Percentiles rank a stretch among this genome's conserved stretches.
Conservation (phyloP, 257 asterid species). For the Primulina eburnea region DNA sequence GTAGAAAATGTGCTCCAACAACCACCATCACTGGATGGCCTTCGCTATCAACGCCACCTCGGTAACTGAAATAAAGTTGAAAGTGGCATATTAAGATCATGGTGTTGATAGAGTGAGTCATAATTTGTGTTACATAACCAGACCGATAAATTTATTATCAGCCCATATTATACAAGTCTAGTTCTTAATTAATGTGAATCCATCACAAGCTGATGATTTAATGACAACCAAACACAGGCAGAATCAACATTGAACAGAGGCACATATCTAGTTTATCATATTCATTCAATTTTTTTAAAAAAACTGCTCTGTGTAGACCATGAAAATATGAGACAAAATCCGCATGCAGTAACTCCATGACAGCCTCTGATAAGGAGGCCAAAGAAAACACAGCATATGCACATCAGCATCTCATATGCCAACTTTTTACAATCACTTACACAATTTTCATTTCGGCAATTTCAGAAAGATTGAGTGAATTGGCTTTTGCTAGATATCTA, state of each 20-base stretch:
- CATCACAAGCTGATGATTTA: background rate
- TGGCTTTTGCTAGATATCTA: conserved; percentile 92
- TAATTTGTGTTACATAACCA: background rate
- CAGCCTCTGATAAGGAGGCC: conserved; percentile 4
- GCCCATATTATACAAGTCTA: background rate
- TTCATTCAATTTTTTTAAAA: background rate
- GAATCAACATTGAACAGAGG: background rate
- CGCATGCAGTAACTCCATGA: background rate
- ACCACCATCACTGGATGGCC: conserved; percentile 92
- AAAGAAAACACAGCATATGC: conserved; percentile 15
- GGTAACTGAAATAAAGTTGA: conserved; percentile 53
- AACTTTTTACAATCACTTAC: conserved; percentile 46
- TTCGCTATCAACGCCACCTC: conserved; percentile 92
- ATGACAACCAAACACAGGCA: background rate
- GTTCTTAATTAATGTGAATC: background rate
- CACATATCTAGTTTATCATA: conserved; percentile 7
- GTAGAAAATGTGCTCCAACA: conserved; percentile 95
- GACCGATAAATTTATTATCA: background rate
- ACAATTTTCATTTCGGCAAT: conserved; percentile 92
- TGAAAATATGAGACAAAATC: background rate
- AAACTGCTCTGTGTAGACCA: background rate
- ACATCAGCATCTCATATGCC: conserved; percentile 8
- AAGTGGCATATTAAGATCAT: background rate
- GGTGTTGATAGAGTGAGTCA: conserved; percentile 1
- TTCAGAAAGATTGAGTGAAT: conserved; percentile 79